A percentile compares a stretch with the other conserved stretches of the same genome.
Conservation (phyloP, 1,284 basidiomycete genomes). For the Wallemia mellicola region DNA sequence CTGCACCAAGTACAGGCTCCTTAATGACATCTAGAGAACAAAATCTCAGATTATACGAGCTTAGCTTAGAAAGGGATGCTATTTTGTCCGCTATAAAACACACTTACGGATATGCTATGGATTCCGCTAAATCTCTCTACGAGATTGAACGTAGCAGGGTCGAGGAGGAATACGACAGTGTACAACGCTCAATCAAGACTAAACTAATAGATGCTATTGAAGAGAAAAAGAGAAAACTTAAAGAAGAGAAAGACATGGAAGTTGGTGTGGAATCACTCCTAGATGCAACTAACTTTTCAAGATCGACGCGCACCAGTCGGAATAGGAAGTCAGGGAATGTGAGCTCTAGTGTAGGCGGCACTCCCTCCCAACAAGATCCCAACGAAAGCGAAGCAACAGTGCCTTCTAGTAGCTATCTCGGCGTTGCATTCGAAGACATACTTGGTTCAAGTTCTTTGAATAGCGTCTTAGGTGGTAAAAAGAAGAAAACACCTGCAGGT, state of each 20-base stretch:
- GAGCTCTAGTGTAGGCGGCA: background rate
- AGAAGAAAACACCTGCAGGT: background rate
- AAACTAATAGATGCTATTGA: conserved; percentile 19
- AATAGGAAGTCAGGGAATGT: background rate
- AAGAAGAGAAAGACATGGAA: conserved; percentile 23
- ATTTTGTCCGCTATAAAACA: conserved; percentile 17
- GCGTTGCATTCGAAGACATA: background rate
- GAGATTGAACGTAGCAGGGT: conserved; percentile 20
- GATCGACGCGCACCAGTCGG: background rate
- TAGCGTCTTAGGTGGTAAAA: background rate
- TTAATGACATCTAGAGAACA: background rate
- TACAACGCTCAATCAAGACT: conserved; percentile 17
- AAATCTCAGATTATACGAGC: conserved; percentile 17
- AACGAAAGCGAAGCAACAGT: background rate
- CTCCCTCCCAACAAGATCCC: background rate
- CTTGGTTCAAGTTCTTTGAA: background rate
- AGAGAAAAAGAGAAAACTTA: conserved; percentile 19
- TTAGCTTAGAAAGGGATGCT: conserved; percentile 20
- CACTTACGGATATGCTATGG: conserved; percentile 18
- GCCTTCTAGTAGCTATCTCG: background rate
- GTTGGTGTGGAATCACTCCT: conserved; percentile 10
- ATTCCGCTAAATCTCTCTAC: conserved; percentile 14
- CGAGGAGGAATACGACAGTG: conserved; percentile 19
- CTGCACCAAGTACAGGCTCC: background rate
- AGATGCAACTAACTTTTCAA: background rate